These are phyloP conservation scores for Suillus hirtellus DNA, from an alignment of 768 basidiomycete species.

Conservation along the genomic window DNA sequence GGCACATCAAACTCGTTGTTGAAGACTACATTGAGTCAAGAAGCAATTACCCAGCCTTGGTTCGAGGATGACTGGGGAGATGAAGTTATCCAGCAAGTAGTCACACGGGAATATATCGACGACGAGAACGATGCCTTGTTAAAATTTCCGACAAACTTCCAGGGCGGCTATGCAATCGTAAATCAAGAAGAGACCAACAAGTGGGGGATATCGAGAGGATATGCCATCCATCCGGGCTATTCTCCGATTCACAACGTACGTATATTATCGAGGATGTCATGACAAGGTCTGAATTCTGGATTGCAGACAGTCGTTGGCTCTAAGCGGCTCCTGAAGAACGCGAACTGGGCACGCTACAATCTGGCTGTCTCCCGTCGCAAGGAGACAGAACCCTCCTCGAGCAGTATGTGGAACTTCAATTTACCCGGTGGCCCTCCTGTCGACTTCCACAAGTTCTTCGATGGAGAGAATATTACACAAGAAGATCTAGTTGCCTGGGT, in stretches of 20 bases:
- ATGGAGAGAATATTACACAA: constrained; percentile 63
- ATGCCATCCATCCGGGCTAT: constrained; percentile 60
- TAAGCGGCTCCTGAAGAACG: constrained; percentile 60
- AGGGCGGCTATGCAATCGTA: constrained; percentile 57
- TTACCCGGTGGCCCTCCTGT: constrained; percentile 56
- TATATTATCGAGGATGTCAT: not conserved
- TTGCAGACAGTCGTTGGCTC: constrained; percentile 55
- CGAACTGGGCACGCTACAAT: constrained; percentile 67
- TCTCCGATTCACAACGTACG: constrained; percentile 53
- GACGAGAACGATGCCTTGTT: constrained; percentile 54
- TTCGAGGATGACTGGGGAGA: constrained; percentile 58
- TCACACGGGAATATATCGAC: constrained; percentile 46
- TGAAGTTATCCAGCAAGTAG: constrained; percentile 54
- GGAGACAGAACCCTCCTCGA: constrained; percentile 60
- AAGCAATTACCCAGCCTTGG: constrained; percentile 55
- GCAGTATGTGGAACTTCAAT: constrained; percentile 63
- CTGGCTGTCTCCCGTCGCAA: constrained; percentile 58
- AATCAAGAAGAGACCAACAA: constrained; percentile 53
- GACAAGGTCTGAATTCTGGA: not conserved
- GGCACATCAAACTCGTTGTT: constrained; percentile 60
- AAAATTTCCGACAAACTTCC: constrained; percentile 53
- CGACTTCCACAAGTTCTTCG: constrained; percentile 63
- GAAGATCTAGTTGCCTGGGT: constrained; percentile 68
- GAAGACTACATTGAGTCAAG: constrained; percentile 48
- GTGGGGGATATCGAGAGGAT: constrained; percentile 61